Base-by-base conservation (phyloP, 1,284 basidiomycete genomes). In the Agroathelia rolfsii region DNA sequence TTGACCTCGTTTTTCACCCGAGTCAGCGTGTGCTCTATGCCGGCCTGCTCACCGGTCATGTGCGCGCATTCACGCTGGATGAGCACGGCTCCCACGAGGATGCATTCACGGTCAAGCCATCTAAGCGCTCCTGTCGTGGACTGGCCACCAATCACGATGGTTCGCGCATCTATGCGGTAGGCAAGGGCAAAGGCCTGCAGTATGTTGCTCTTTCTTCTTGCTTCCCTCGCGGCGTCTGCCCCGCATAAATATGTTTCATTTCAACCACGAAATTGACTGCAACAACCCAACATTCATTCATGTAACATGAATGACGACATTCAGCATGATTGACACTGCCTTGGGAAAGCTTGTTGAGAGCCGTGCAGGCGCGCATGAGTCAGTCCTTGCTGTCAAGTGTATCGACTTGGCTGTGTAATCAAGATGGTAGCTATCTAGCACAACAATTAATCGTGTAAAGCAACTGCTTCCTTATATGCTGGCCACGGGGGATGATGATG, bases 401-500 rank as follows among this genome's bases (percentile, higher is more conserved):
- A 29, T 34, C 24, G 20, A 19, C 27, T n/a, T n/a, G n/a, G n/a
- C n/a, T n/a, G n/a, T n/a, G n/a, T n/a, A n/a, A n/a, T n/a, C n/a
- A n/a, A n/a, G n/a, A n/a, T n/a, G n/a, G 12, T 15, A 42, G 40
- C 36, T 38, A 50, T 41, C 40, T 59, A 90, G 88, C 34, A 71
- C 80, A 18, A 72, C 92, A 4, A 81, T 97, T 37, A 92, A 92
- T 51, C 80, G 89, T 36, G 67, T 92, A 23, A 78, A 76, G 48
- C 63, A 66, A 41, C 58, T 87, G 32, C 70, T 72, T 43, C 70
- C 77, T 3, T 70, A 78, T 49, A 58, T 90, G 38, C 53, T 94
- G 10, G 76, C 76, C 10, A 89, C 85, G 3, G 93, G 92, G 12
- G 93, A 95, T 49, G 93, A 96, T 51, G 88, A 94, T 37, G 92